Evolutionary conservation across 345 rosid species (phyloP).

Genomic region (Rhodomyrtus tomentosa): DNA sequence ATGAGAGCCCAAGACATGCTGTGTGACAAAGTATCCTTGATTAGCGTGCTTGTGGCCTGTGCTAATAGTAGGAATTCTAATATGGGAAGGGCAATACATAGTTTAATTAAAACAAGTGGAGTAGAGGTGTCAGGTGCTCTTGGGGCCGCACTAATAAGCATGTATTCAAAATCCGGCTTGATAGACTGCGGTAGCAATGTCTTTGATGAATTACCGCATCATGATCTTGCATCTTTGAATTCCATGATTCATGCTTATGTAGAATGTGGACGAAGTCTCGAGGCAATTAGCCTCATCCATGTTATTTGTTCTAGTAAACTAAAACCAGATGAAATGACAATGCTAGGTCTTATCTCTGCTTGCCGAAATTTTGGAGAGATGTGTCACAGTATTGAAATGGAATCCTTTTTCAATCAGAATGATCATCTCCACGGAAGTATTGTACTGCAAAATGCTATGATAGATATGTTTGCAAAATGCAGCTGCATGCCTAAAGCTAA

Average conservation of each 20-base stretch:
- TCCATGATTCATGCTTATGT: conserved; percentile 15
- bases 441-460: conserved; percentile 12
- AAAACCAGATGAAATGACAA: conserved; percentile 13
- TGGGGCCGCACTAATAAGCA: conserved; percentile 5
- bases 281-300: conserved; percentile 7
- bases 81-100: conserved; percentile 4
- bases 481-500: conserved; percentile 14
- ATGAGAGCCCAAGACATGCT: conserved; percentile 4
- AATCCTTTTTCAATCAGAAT: neutral
- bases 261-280: neutral
- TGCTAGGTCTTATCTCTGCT: conserved; percentile 13
- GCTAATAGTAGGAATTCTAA: conserved; percentile 1
- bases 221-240: conserved; percentile 2
- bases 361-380: conserved; percentile 12
- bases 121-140: conserved; percentile 1
- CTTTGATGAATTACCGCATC: neutral
- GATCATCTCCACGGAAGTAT: conserved; percentile 8
- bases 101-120: conserved; percentile 4
- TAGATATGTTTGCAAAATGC: conserved; percentile 13
- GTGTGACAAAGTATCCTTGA: conserved; percentile 8
- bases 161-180: conserved; percentile 7
- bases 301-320: conserved; percentile 1
- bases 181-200: conserved; percentile 3
- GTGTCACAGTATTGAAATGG: neutral
- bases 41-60: conserved; percentile 9